A percentile compares a stretch with the other conserved stretches of the same genome.
Evolutionary conservation across 352 stramenopile genomes (phyloP).

Genomic region (Globisporangium carolinianum): DNA sequence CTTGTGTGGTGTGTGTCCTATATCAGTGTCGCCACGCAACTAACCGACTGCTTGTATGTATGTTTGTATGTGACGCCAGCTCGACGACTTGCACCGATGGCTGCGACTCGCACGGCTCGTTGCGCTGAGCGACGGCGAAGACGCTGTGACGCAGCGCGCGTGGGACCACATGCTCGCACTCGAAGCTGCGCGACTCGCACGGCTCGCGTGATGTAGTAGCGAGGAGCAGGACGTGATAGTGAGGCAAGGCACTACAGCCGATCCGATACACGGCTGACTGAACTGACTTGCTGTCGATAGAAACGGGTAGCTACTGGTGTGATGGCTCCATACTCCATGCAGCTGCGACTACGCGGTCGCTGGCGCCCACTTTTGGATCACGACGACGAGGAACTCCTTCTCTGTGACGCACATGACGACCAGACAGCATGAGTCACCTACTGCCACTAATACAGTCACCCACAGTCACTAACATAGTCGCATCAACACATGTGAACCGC

Average conservation of each 20-base stretch:
- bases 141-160: conserved; percentile 27
- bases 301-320: too few relatives aligned
- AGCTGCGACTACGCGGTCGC: conserved; percentile 15
- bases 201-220: conserved; percentile 3
- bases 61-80: conserved; percentile 20
- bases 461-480: too few relatives aligned
- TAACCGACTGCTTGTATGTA: neutral
- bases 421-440: neutral
- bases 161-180: conserved; percentile 63
- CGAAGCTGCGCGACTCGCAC: conserved; percentile 35
- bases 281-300: too few relatives aligned
- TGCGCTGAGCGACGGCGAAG: conserved; percentile 56
- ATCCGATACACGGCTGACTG: too few relatives aligned
- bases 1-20: neutral
- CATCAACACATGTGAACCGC: conserved; percentile 6
- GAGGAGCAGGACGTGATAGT: neutral
- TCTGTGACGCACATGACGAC: conserved; percentile 29
- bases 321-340: too few relatives aligned
- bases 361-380: conserved; percentile 91
- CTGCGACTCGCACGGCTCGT: conserved; percentile 63
- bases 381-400: conserved; percentile 90
- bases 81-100: conserved; percentile 75
- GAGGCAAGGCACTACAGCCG: neutral
- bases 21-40: neutral
- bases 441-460: neutral